Base-by-base conservation (phyloP, 1,284 basidiomycete species). In the Sanghuangporus weigelae region DNA sequence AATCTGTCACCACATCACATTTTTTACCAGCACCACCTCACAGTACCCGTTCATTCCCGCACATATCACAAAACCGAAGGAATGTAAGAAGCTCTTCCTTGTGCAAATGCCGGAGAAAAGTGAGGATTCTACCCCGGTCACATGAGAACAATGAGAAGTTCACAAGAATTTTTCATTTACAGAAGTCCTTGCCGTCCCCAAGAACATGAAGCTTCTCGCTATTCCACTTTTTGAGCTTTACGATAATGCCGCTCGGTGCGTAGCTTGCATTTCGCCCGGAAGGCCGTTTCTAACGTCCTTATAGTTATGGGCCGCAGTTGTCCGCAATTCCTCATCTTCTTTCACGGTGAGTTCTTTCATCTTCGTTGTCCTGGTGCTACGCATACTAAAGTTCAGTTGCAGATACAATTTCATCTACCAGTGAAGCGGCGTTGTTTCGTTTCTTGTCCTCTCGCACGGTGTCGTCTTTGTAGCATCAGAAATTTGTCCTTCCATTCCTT, bases 201-300 rank as follows among this genome's bases (percentile, higher is more conserved):
- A 94, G 77, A 99, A 99, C 77, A 98, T 98, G 96, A 98, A 98
- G 75, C 84, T 98, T 1, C 87, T 98, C 39, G 94, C 93, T 1
- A 95, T 97, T 57, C 96, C 96, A 0, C 79, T 99, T 38, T 98
- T 96, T 71, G 96, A 99, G 77, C 81, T 98, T 14, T 99, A 98
- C 73, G 96, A 98, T 75, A 98, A 98, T 69, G 93, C 95, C 8
- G 93, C 95, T 7, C 82, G 95, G 80, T 95, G 68, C 50, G 75
- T 72, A 35, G 39, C 8, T 14, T 57, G 26, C 14, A 26, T 8
- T 58, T 48, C 7, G 23, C 23, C 2, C 21, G n/a, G 42, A 54
- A 65, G 42, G 56, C 57, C 49, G 35, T 57, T 42, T 51, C 60
- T 64, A 61, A 49, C 62, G 19, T 57, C 16, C 46, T 2, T 46